These are phyloP conservation scores for Fraxinus xanthoxyloides DNA, from an alignment of 305 asterid genomes.

Conservation along the genomic window DNA sequence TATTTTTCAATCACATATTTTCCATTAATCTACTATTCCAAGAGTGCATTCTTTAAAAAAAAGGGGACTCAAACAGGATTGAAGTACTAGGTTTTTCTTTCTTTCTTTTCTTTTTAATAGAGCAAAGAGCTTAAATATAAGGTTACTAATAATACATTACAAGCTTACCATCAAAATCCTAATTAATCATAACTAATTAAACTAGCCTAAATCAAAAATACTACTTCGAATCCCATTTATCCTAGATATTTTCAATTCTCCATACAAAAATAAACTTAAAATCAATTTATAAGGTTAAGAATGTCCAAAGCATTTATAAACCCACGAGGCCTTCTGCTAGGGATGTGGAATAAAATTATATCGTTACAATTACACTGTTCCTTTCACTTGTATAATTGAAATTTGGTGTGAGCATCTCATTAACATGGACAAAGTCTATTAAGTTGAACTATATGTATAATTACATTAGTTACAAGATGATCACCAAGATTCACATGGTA, in stretches of 20 bases:
- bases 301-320: background rate
- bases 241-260: background rate
- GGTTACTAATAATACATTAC: background rate
- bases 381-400: background rate
- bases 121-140: background rate
- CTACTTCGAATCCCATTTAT: background rate
- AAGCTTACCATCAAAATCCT: background rate
- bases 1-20: too few species aligned
- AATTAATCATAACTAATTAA: background rate
- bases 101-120: background rate
- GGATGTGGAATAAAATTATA: background rate
- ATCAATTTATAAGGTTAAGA: background rate
- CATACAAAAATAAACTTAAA: background rate
- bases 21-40: too few species aligned
- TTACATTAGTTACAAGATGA: background rate
- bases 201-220: background rate
- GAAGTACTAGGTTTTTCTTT: background rate
- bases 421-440: background rate
- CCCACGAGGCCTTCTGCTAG: background rate
- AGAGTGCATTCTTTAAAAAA: background rate
- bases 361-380: background rate
- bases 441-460: background rate
- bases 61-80: background rate
- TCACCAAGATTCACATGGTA: background rate
- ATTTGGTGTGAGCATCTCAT: background rate